Conservation (phyloP, 2,329 filamentous ascomycete genomes). For the Penicillium sp. region DNA sequence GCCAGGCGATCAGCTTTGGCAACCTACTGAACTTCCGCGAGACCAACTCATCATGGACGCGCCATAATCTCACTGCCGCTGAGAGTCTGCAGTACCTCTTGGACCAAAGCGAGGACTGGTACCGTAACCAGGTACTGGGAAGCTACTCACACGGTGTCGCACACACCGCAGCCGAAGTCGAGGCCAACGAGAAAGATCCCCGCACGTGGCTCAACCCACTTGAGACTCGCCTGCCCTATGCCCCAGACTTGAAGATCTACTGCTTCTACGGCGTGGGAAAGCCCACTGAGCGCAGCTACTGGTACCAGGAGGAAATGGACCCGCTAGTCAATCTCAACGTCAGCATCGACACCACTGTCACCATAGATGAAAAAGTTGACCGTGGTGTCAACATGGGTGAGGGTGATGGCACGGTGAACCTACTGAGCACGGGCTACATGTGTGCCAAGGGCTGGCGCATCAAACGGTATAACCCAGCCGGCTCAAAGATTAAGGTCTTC, state of each 20-base stretch:
- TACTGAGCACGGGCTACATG: constrained; percentile 95
- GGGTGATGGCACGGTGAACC: constrained; percentile 91
- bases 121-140: constrained; percentile 67
- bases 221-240: constrained; percentile 83
- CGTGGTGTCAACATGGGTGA: constrained; percentile 95
- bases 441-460: constrained; percentile 93
- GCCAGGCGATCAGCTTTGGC: constrained; percentile 73
- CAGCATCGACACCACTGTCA: constrained; percentile 55
- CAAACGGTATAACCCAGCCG: constrained; percentile 88
- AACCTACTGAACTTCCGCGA: constrained; percentile 81
- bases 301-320: constrained; percentile 74
- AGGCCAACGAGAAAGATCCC: constrained; percentile 74
- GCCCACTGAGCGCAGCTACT: constrained; percentile 88
- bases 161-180: constrained; percentile 74
- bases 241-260: constrained; percentile 89
- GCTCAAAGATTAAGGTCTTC: constrained; percentile 76
- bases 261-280: constrained; percentile 97
- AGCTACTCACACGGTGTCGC: constrained; percentile 91
- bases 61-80: constrained; percentile 75
- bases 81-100: constrained; percentile 77
- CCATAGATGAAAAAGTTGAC: constrained; percentile 57
- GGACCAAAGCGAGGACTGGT: constrained; percentile 82
- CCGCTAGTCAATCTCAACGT: constrained; percentile 57
- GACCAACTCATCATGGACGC: constrained; percentile 62
- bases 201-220: constrained; percentile 94